Evolutionary conservation across 208 protist genomes (phyloP).

Genomic region (Polymyxa betae): DNA sequence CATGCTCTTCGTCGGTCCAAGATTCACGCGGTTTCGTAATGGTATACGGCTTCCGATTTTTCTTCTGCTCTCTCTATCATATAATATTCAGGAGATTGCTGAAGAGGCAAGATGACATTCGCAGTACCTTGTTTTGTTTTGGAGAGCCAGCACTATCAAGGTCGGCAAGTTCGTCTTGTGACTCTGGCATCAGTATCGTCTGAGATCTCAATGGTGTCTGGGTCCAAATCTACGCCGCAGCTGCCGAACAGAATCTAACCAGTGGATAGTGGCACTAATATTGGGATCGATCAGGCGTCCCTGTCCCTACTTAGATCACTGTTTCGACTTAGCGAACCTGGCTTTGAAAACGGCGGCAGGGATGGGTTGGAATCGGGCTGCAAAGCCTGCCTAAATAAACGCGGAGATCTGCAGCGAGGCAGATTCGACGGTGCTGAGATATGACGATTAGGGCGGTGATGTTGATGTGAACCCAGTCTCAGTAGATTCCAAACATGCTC

Average conservation of each 20-base stretch:
- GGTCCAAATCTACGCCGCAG: background rate
- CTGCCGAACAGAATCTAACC: background rate
- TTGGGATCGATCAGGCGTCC: background rate
- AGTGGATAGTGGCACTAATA: background rate
- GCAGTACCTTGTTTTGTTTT: background rate
- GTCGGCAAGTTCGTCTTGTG: background rate
- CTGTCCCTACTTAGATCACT: too few species aligned
- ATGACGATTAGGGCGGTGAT: background rate
- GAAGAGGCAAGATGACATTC: too few species aligned
- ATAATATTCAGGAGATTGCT: background rate
- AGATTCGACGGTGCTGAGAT: background rate
- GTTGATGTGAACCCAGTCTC: too few species aligned
- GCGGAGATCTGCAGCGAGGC: too few species aligned
- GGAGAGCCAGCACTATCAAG: background rate
- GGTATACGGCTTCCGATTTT: conserved; percentile 60
- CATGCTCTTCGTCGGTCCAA: conserved; percentile 60
- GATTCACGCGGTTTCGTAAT: conserved; percentile 60
- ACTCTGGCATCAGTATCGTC: background rate
- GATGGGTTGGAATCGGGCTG: too few species aligned
- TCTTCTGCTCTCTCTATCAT: conserved; percentile 50
- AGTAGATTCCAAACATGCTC: too few species aligned
- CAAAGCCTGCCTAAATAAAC: too few species aligned
- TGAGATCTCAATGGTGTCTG: too few species aligned
- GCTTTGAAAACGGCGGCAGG: too few species aligned
- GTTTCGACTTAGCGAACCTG: too few species aligned